Conservation (phyloP, 129 eudicot species). For the Silybum marianum region DNA sequence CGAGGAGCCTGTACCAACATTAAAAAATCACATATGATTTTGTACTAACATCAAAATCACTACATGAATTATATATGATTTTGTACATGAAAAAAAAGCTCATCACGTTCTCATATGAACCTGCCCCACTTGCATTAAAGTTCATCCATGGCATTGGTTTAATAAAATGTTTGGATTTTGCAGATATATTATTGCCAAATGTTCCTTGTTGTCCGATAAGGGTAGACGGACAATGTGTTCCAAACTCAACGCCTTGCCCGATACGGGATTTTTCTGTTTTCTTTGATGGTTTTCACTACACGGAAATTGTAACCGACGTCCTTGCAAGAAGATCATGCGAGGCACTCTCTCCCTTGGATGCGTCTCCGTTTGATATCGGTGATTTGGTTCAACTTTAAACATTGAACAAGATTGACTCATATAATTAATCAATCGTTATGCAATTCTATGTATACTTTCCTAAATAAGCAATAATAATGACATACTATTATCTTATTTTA, state of each 20-base stretch:
- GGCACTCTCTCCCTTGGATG: slow-evolving; percentile 18
- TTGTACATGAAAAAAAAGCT: too few relatives aligned
- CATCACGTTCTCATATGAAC: too few relatives aligned
- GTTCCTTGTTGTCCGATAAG: slow-evolving; percentile 30
- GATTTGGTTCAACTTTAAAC: slow-evolving; percentile 18
- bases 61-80: too few relatives aligned
- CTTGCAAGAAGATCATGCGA: slow-evolving; percentile 33
- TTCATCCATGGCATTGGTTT: not conserved
- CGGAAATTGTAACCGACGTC: slow-evolving; percentile 20
- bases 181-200: slow-evolving; percentile 18
- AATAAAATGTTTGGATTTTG: slow-evolving; percentile 5
- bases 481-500: not conserved
- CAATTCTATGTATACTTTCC: not conserved
- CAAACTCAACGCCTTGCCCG: slow-evolving; percentile 22
- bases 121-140: not conserved
- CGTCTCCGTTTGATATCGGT: slow-evolving; percentile 28
- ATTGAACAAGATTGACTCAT: not conserved
- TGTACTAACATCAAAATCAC: too few relatives aligned
- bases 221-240: slow-evolving; percentile 16
- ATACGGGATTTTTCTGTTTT: not conserved
- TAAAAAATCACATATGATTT: too few relatives aligned
- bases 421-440: not conserved
- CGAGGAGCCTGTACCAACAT: too few relatives aligned
- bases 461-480: not conserved
- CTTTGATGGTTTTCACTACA: slow-evolving; percentile 38